Evolutionary conservation across 2,329 filamentous ascomycete species (phyloP), one percentile per base, ranked within the genome.

Genomic region (Zasmidium cellare): DNA sequence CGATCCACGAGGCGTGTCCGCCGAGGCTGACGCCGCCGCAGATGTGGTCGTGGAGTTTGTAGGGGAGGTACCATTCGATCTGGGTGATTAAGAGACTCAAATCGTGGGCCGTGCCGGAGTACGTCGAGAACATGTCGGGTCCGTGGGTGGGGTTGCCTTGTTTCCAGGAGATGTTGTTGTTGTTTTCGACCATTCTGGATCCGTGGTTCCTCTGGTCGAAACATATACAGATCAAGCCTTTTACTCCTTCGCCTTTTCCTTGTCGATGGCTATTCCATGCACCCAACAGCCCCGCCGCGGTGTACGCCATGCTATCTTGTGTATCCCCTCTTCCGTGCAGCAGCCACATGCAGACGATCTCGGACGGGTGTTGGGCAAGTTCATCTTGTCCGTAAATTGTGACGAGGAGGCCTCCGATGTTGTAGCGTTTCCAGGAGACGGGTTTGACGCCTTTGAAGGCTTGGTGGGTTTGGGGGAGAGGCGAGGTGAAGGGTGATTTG

Each of bases 131-230:
- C 92, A 99, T 96, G 74, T 99, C 94, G 71, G 91, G 86, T 0
- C 92, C 93, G 77, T 97, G 94, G 6, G 81, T 84, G 7, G 82
- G 78, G 71, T 97, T 96, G 25, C 91, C 92, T 38, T 84, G 76
- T 46, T 84, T 83, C 93, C 92, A 97, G 3, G 88, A 82, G 65
- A 87, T 80, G 72, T 97, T 97, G 23, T 88, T 86, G 18, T 81
- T 65, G 7, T 83, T 76, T 66, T 87, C 82, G 1, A 93, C 84
- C 58, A 86, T 75, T 55, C 94, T 80, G 2, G 84, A 82, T 23
- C 94, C 94, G 75, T 97, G 94, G 74, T 97, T 97, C 47, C 93
- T 84, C 78, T 96, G 92, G 76, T 97, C 94, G 74, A 96, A 96
- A 2, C 88, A 84, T 12, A 92, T 84, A 2, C 90, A 92, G 51